phyloP scores from a whole-genome alignment of 495 filamentous ascomycete genomes.

The Tricharina praecox region DNA sequence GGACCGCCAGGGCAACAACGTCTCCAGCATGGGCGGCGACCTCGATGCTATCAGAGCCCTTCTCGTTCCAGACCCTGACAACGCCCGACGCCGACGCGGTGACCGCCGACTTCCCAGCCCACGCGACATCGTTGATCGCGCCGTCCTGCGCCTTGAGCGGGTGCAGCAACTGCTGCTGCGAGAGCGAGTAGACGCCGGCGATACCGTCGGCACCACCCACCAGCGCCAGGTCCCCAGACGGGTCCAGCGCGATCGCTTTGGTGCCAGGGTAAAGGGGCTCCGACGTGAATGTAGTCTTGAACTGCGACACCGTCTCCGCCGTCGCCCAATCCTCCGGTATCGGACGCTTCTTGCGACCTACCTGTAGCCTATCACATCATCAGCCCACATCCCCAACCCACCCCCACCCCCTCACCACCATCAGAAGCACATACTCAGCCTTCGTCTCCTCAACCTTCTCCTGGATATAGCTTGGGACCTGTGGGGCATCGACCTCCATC shows the following conservation, averaged over 20 bases:
- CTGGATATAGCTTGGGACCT: constrained; percentile 52
- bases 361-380: constrained; percentile 46
- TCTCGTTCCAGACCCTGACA: constrained; percentile 58
- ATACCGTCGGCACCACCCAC: constrained; percentile 62
- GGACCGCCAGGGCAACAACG: constrained; percentile 57
- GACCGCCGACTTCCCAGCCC: constrained; percentile 56
- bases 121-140: constrained; percentile 60
- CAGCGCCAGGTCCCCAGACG: constrained; percentile 50
- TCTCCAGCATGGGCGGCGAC: constrained; percentile 67
- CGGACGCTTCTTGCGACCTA: constrained; percentile 69
- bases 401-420: no score
- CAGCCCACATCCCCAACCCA: constrained; percentile 31
- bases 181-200: constrained; percentile 62
- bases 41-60: constrained; percentile 43
- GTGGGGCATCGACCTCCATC: constrained; percentile 70
- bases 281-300: constrained; percentile 42
- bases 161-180: constrained; percentile 50
- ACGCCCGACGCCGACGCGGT: constrained; percentile 57
- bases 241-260: constrained; percentile 48
- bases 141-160: constrained; percentile 46
- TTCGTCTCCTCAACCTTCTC: constrained; percentile 39
- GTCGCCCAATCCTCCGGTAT: constrained; percentile 75
- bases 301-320: constrained; percentile 49
- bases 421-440: constrained; percentile 29
- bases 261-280: constrained; percentile 48